Evolutionary conservation across 2,329 filamentous ascomycete genomes (phyloP).

Genomic region (Scortechinia acanthostroma): DNA sequence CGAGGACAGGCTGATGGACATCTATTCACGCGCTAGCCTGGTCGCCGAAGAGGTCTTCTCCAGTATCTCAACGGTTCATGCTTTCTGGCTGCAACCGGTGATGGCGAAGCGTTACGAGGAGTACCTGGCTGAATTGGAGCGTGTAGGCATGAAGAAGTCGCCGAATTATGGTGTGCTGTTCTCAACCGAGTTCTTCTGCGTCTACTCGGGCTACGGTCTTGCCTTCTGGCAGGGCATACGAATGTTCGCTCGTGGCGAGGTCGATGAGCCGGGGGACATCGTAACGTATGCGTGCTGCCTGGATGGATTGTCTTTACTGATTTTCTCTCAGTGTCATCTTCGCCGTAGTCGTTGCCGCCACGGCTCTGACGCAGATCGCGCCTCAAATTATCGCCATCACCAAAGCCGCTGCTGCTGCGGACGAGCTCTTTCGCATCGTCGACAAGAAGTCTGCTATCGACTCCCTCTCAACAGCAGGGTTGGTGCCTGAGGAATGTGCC

Average conservation of each 20-base stretch:
- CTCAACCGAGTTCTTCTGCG: conserved; percentile 26
- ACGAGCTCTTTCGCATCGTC: conserved; percentile 25
- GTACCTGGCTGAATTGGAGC: conserved; percentile 24
- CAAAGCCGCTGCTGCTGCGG: conserved; percentile 23
- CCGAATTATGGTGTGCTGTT: conserved; percentile 27
- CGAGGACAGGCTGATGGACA: conserved; percentile 23
- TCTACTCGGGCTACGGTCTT: conserved; percentile 31
- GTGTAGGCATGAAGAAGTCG: conserved; percentile 25
- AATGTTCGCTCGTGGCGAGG: conserved; percentile 25
- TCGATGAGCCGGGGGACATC: conserved; percentile 24
- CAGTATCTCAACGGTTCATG: conserved; percentile 28
- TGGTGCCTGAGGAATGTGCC: conserved; percentile 14
- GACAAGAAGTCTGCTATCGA: conserved; percentile 25
- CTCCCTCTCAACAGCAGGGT: conserved; percentile 20
- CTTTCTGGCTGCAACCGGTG: conserved; percentile 27
- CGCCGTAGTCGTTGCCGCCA: conserved; percentile 24
- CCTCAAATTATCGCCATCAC: conserved; percentile 27
- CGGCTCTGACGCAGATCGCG: conserved; percentile 23
- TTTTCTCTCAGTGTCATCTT: conserved; percentile 24
- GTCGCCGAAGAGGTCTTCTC: conserved; percentile 33
- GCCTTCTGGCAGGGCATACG: conserved; percentile 35
- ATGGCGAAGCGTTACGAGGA: conserved; percentile 24
- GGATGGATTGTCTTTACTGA: no score
- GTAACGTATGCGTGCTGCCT: conserved; percentile 30
- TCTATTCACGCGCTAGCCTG: conserved; percentile 23